phyloP scores from a whole-genome alignment of 1,284 basidiomycete species.

The Inonotus obliquus region DNA sequence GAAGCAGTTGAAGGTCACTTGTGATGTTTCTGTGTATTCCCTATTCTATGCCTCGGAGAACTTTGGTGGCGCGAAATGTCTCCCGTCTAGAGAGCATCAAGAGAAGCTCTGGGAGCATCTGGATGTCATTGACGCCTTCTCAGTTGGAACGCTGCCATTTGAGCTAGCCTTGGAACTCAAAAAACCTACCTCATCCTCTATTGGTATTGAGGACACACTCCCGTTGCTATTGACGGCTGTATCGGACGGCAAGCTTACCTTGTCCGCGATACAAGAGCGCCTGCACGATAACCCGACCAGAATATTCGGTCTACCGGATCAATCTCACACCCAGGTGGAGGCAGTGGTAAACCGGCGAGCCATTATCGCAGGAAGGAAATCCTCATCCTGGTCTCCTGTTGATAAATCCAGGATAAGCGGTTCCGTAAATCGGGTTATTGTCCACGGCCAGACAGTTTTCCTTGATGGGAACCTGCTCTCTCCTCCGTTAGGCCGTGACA shows the following conservation, averaged over 20 bases:
- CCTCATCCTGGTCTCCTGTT: conserved; percentile 81
- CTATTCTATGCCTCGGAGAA: conserved; percentile 86
- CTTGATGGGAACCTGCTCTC: conserved; percentile 82
- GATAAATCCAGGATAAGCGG: conserved; percentile 65
- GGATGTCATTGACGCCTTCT: conserved; percentile 86
- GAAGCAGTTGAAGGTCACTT: conserved; percentile 92
- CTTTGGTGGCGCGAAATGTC: conserved; percentile 59
- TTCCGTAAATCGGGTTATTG: conserved; percentile 84
- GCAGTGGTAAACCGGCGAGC: conserved; percentile 82
- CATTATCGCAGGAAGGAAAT: conserved; percentile 45
- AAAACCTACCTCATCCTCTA: conserved; percentile 61
- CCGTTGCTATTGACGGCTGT: conserved; percentile 89
- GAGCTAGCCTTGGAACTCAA: conserved; percentile 68
- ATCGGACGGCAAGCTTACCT: conserved; percentile 70
- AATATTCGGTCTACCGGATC: conserved; percentile 90
- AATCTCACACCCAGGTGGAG: conserved; percentile 86
- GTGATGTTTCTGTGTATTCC: conserved; percentile 91
- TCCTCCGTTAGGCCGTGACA: conserved; percentile 67
- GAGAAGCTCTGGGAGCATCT: conserved; percentile 85
- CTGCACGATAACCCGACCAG: conserved; percentile 89
- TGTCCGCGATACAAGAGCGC: conserved; percentile 79
- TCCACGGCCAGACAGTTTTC: conserved; percentile 90
- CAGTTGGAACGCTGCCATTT: conserved; percentile 84
- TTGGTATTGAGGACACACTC: conserved; percentile 86
- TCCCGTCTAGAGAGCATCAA: conserved; percentile 82